Evolutionary conservation across 1,284 basidiomycete genomes (phyloP).

Genomic region (Leccinum pallidistipes): DNA sequence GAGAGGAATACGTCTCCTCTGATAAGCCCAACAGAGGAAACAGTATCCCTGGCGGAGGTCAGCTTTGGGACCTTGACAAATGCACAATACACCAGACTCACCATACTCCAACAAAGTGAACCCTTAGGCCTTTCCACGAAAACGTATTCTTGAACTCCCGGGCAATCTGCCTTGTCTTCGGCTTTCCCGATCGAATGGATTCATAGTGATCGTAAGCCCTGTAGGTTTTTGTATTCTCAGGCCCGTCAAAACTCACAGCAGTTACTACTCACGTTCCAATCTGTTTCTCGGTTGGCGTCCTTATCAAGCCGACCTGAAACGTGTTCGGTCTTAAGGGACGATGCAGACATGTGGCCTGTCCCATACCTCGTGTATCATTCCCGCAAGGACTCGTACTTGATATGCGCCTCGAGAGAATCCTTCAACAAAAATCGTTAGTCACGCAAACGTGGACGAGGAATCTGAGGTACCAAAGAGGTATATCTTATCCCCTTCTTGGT

Average conservation of each 20-base stretch:
- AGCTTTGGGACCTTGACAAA: neutral
- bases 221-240: neutral
- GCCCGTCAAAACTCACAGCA: neutral
- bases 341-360: neutral
- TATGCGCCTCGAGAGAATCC: slow-evolving; percentile 47
- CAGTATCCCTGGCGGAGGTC: slow-evolving; percentile 39
- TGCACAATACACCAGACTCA: neutral
- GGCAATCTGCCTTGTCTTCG: neutral
- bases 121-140: slow-evolving; percentile 14
- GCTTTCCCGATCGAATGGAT: slow-evolving; percentile 6
- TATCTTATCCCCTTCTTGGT: slow-evolving; percentile 40
- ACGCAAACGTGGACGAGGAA: neutral
- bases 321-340: neutral
- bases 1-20: slow-evolving; percentile 21
- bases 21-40: slow-evolving; percentile 34
- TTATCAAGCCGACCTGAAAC: slow-evolving; percentile 18
- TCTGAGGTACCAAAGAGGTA: slow-evolving; percentile 40
- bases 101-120: slow-evolving; percentile 42
- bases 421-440: slow-evolving; percentile 9
- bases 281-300: slow-evolving; percentile 15
- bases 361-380: slow-evolving; percentile 39
- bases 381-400: slow-evolving; percentile 40
- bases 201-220: slow-evolving; percentile 40
- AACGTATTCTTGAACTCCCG: slow-evolving; percentile 2
- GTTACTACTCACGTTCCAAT: slow-evolving; percentile 13